Base-by-base conservation (phyloP, 805 yeast genomes). In the Kregervanrija delftensis region DNA sequence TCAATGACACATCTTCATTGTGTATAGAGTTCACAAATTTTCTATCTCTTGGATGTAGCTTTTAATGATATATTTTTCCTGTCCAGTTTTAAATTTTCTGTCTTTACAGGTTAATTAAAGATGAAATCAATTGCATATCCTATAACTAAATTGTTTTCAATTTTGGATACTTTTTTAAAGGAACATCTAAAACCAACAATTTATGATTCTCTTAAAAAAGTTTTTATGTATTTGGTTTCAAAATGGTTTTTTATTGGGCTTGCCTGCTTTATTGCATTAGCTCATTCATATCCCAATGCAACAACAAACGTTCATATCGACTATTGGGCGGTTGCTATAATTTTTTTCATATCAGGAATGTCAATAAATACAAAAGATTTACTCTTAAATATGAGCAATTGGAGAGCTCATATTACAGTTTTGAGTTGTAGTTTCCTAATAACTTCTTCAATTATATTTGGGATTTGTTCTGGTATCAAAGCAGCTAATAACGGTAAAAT, bases 261-360 rank as follows among this genome's bases (percentile, higher is more conserved):
- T 51, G 96, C 87, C 0, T 73, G 81, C 1, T 79, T 84, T 45
- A 73, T 88, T 33, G 82, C 85, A 6, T 69, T 88, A 28, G 91
- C 96, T 0, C 75, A 81, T 53, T 77, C 79, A 55, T 86, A 77
- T 49, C 96, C 96, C 1, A 71, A 79, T 40, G 87, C 88, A 63
- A 96, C 95, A 1, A 73, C 86, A 44, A 85, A 79, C 53, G 90
- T 86, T 11, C 96, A 96, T 37, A 85, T 89, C 32, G 83, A 83
- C 11, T 89, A 88, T 58, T 87, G 89, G 33, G 95, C 95, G 0
- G 96, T 88, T 13, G 95, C 95, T 0, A 66, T 86, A 38, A 89
- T 89, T 47, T 88, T 89, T 66, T 66, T 89, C 36, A 79, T 86
- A 32, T 81, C 89, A 40, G 96, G 96, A 0, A 63, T 88, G 28